phyloP scores from a whole-genome alignment of 441 rosid species.

The Populus hybrid region DNA sequence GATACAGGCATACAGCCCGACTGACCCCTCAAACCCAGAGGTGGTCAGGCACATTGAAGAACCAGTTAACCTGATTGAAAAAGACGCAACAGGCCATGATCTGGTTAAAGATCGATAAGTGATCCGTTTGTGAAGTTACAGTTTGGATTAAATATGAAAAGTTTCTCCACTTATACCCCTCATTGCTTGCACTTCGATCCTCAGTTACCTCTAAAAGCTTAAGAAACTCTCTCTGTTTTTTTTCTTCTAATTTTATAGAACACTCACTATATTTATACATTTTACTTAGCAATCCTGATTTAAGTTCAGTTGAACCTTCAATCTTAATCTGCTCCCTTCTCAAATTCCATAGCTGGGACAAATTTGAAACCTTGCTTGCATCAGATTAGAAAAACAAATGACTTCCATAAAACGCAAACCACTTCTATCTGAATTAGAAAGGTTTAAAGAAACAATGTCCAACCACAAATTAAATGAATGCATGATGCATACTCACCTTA shows the following conservation, averaged over 20 bases:
- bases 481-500: slow-evolving; percentile 49
- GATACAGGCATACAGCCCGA: background rate
- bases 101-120: background rate
- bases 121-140: background rate
- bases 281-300: background rate
- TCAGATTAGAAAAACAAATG: background rate
- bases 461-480: background rate
- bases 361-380: background rate
- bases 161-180: background rate
- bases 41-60: background rate
- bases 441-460: background rate
- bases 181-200: background rate
- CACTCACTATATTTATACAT: background rate
- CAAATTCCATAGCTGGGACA: background rate
- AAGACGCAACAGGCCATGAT: background rate
- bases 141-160: background rate
- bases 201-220: background rate
- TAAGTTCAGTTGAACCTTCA: background rate
- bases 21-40: background rate
- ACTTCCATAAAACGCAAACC: background rate
- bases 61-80: background rate
- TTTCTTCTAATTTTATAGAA: background rate
- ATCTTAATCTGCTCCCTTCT: background rate
- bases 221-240: background rate
- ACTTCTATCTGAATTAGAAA: background rate